These are phyloP conservation scores for Lolium perenne DNA, from an alignment of 176 grass and related monocot species.

Conservation along the genomic window DNA sequence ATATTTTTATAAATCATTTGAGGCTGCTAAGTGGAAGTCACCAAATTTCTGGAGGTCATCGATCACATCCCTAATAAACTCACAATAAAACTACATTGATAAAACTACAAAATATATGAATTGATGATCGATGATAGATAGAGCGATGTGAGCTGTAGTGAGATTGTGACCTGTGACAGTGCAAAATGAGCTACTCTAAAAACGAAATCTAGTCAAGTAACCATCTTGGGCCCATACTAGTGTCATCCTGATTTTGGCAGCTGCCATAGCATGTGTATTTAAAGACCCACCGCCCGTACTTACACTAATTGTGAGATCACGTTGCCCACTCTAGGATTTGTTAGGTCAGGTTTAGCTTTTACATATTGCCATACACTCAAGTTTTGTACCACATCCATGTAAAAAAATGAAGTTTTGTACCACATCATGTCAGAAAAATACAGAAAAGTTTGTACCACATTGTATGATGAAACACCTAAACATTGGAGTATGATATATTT, in stretches of 20 bases:
- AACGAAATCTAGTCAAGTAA: neutral
- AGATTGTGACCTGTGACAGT: neutral
- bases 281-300: neutral
- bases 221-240: neutral
- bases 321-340: neutral
- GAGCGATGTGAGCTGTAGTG: neutral
- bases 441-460: too few species aligned
- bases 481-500: too few species aligned
- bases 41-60: neutral
- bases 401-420: too few species aligned
- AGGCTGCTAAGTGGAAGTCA: neutral
- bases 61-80: neutral
- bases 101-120: neutral
- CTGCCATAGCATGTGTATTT: neutral
- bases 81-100: too few species aligned
- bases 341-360: neutral
- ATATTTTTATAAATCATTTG: too few species aligned
- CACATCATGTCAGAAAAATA: too few species aligned
- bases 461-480: too few species aligned
- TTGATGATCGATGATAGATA: neutral
- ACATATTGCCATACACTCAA: neutral
- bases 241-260: neutral
- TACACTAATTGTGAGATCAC: neutral
- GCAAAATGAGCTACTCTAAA: neutral
- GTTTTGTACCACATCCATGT: neutral